These are phyloP conservation scores for Sungouiella blattae DNA, from an alignment of 805 yeast species.

Conservation along the genomic window DNA sequence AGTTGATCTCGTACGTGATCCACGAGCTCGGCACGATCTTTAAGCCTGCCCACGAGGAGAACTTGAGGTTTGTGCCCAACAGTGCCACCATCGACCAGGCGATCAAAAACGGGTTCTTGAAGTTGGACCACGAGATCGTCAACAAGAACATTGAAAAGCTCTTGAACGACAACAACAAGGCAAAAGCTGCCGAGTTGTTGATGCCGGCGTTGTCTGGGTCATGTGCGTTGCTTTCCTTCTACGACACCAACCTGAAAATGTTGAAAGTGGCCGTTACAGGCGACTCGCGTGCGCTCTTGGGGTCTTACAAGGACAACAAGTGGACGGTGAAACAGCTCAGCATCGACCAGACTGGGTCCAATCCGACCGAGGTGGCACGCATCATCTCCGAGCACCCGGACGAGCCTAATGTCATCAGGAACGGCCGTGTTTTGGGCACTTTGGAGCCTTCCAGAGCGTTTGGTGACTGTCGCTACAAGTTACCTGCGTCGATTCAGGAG, in stretches of 20 bases:
- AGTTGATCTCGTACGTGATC: slow-evolving; percentile 72
- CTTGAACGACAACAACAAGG: slow-evolving; percentile 62
- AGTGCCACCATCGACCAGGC: slow-evolving; percentile 75
- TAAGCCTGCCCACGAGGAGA: slow-evolving; percentile 50
- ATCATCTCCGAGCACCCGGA: slow-evolving; percentile 86
- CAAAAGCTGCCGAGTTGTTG: slow-evolving; percentile 66
- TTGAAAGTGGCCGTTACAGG: slow-evolving; percentile 94
- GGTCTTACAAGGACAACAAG: slow-evolving; percentile 61
- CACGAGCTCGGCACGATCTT: slow-evolving; percentile 66
- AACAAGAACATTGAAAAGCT: slow-evolving; percentile 67
- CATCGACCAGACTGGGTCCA: slow-evolving; percentile 92
- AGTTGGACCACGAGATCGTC: slow-evolving; percentile 84
- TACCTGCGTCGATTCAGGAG: slow-evolving; percentile 75
- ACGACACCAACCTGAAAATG: slow-evolving; percentile 67
- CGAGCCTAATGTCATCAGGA: slow-evolving; percentile 76
- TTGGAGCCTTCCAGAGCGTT: slow-evolving; percentile 95
- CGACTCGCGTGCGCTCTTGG: slow-evolving; percentile 89
- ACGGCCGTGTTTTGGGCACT: slow-evolving; percentile 89
- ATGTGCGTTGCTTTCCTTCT: slow-evolving; percentile 84
- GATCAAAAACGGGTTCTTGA: slow-evolving; percentile 72
- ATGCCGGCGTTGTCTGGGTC: slow-evolving; percentile 96
- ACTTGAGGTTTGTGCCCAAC: slow-evolving; percentile 57
- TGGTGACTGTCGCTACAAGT: slow-evolving; percentile 93
- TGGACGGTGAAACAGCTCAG: slow-evolving; percentile 90
- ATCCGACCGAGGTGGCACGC: slow-evolving; percentile 79